A percentile compares a stretch with the other conserved stretches of the same genome.
These are phyloP conservation scores for Daldinia vernicosa DNA, from an alignment of 495 filamentous ascomycete species.

Conservation along the genomic window DNA sequence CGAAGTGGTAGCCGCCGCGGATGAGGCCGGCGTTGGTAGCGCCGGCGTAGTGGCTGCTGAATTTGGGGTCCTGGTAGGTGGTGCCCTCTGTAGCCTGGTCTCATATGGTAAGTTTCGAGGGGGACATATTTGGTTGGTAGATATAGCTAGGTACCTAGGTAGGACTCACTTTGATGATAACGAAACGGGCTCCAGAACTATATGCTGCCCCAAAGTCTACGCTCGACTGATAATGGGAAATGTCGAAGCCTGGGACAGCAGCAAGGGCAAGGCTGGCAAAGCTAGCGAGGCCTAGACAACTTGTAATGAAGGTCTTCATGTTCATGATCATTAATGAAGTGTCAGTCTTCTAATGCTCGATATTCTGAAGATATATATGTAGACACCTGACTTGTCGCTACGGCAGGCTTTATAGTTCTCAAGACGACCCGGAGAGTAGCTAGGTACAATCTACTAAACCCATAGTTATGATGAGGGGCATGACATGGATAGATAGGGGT, in stretches of 20 bases:
- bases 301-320: constrained; percentile 26
- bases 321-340: neutral
- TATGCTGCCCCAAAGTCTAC: constrained; percentile 68
- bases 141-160: neutral
- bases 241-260: constrained; percentile 70
- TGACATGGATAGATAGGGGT: neutral
- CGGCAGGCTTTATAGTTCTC: constrained; percentile 2
- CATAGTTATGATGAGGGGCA: neutral
- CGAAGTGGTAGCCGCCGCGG: constrained; percentile 73
- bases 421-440: neutral
- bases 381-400: neutral
- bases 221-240: constrained; percentile 67
- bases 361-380: neutral
- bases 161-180: constrained; percentile 70
- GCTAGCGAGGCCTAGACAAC: constrained; percentile 29
- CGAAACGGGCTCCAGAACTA: constrained; percentile 67
- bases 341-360: neutral
- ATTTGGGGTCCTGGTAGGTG: constrained; percentile 60
- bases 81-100: constrained; percentile 68
- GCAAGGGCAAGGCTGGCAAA: constrained; percentile 50
- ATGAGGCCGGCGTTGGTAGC: constrained; percentile 66
- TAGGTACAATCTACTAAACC: neutral
- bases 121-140: neutral
- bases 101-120: neutral
- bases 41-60: constrained; percentile 63